phyloP scores from a whole-genome alignment of 768 basidiomycete species.

The Lactarius sp. region DNA sequence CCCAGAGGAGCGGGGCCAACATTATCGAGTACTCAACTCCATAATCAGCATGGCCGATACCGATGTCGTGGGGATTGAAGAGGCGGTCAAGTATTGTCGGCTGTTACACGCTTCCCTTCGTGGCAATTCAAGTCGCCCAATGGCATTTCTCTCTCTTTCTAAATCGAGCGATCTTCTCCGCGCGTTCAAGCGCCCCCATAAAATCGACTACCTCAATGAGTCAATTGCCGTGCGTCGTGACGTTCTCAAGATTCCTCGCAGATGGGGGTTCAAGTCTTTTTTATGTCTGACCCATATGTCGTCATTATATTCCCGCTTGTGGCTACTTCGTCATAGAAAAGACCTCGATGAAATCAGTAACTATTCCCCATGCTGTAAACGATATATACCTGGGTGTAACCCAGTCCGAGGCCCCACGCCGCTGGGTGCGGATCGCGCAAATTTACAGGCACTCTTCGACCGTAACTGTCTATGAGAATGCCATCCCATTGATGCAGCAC shows the following conservation, averaged over 20 bases:
- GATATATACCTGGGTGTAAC: background rate
- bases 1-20: background rate
- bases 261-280: accelerated
- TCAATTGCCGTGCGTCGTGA: background rate
- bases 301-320: background rate
- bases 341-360: background rate
- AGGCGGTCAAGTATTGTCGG: background rate
- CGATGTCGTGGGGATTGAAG: background rate
- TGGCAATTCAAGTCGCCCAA: too few species aligned
- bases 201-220: background rate
- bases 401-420: background rate
- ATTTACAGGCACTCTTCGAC: background rate
- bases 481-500: slow-evolving; percentile 8
- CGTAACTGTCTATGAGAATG: background rate
- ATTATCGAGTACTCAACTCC: background rate
- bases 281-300: background rate
- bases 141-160: background rate
- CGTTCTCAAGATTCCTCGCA: background rate
- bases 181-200: background rate
- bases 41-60: background rate
- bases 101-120: background rate
- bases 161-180: background rate
- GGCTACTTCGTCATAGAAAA: background rate
- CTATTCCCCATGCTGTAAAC: background rate
- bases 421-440: background rate